Conservation (phyloP, 257 asterid genomes). For the Forsythia viridissima region DNA sequence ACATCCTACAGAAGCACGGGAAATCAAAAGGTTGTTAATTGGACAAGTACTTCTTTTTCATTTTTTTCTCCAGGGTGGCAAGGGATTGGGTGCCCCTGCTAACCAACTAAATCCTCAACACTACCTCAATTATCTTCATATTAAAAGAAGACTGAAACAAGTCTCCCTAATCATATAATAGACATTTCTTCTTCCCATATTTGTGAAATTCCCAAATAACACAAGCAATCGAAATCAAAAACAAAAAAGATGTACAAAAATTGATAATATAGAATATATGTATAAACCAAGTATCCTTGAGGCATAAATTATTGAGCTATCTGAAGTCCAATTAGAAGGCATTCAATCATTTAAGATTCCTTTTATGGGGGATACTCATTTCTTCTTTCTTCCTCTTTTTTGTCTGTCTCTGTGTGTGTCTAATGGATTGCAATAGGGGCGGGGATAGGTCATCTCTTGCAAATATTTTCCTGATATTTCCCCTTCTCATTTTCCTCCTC, state of each 20-base stretch:
- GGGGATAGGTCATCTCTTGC: background rate
- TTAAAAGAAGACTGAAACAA: background rate
- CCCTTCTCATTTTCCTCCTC: background rate
- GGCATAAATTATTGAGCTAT: background rate
- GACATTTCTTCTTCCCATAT: background rate
- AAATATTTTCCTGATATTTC: background rate
- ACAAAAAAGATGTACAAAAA: background rate
- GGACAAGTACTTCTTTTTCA: constrained; percentile 1
- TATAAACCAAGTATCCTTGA: background rate
- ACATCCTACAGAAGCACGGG: constrained; percentile 66
- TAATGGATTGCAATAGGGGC: background rate
- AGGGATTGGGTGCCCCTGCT: background rate
- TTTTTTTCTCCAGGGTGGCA: constrained; percentile 6
- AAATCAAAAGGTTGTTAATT: constrained; percentile 8
- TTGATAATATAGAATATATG: background rate
- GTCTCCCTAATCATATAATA: background rate
- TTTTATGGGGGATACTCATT: no score
- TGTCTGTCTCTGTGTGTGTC: background rate
- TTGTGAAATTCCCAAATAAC: background rate
- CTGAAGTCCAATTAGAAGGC: background rate
- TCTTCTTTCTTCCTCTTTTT: no score
- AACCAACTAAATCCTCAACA: background rate
- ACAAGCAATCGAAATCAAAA: background rate
- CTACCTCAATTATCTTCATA: background rate
- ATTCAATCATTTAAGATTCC: background rate